Conservation (phyloP, 768 basidiomycete species). For the Sistotremastrum niveocremeum region DNA sequence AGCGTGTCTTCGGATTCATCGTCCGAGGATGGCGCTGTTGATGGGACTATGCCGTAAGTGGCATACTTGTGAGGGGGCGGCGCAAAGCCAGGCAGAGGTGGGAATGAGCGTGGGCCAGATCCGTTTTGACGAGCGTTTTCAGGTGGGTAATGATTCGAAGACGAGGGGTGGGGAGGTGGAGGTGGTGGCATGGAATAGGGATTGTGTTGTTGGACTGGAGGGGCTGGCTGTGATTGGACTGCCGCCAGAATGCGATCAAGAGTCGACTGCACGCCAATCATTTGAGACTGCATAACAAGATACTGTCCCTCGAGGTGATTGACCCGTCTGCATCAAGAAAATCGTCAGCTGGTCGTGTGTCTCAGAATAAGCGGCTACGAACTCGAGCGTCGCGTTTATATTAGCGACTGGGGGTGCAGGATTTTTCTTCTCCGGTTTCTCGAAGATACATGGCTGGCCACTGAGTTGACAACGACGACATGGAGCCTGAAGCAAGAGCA, state of each 20-base stretch:
- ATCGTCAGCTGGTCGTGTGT: conserved; percentile 2
- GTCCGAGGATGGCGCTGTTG: conserved; percentile 73
- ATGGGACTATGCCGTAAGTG: conserved; percentile 79
- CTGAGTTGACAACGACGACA: conserved; percentile 82
- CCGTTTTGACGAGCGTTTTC: too few species aligned
- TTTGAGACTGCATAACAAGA: conserved; percentile 83
- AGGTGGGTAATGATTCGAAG: background rate
- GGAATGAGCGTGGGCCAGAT: conserved; percentile 33
- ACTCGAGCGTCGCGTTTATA: conserved; percentile 13
- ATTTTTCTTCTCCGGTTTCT: conserved; percentile 85
- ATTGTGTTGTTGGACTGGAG: conserved; percentile 13
- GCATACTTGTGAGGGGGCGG: conserved; percentile 86
- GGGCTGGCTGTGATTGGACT: conserved; percentile 30
- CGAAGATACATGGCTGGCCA: conserved; percentile 71
- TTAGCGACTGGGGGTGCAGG: conserved; percentile 3
- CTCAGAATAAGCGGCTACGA: conserved; percentile 3
- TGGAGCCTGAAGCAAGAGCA: conserved; percentile 49
- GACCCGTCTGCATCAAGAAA: conserved; percentile 38
- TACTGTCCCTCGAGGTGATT: conserved; percentile 81
- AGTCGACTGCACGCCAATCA: conserved; percentile 89
- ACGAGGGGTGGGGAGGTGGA: conserved; percentile 9
- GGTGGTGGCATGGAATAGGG: conserved; percentile 14
- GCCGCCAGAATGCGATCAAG: conserved; percentile 69
- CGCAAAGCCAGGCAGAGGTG: conserved; percentile 82
- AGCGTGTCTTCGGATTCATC: conserved; percentile 87